Evolutionary conservation across 2,329 filamentous ascomycete genomes (phyloP), one percentile per base, ranked within the genome.

Genomic region (Trichoderma sp.): DNA sequence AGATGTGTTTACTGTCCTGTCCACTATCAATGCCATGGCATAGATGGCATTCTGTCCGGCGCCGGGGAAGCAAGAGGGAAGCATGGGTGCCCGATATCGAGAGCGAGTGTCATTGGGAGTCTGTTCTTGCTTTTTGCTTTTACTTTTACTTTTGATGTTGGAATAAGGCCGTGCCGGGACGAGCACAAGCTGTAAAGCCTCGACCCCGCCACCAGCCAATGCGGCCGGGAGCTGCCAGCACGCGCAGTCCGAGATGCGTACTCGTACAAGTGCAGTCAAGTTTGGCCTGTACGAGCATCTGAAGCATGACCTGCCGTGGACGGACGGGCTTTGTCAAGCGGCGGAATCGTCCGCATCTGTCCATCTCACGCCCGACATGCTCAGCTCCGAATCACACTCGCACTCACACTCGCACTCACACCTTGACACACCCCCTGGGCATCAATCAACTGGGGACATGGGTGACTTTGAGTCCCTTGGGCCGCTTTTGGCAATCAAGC

Each of bases 401-500:
- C 15, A n/a, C 17, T 15, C 36, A 2, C 36, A 17, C 39, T 47
- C 26, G n/a, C n/a, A 26, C 26, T 17, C 43, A 9, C 43, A 20
- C 43, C 34, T 50, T 50, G n/a, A 63, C 61, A 63, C 34, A 17
- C 63, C 63, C 63, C 47, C 63, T 55, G 64, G 64, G 64, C 64
- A 67, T 57, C 64, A 67, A 66, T 50, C 39, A 66, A 50, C 28
- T 34, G n/a, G 12, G 3, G 47, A 43, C 30, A 36, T 47, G 30
- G 62, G 62, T 12, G 64, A 55, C 12, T 11, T 39, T 23, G 12
- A 17, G 55, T 57, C 47, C 66, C 23, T 59, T 68, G 66, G 55
- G 55, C 66, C 66, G 66, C 66, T 43, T 68, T 68, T 59, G 66
- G 66, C 36, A 68, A 61, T 50, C n/a, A 32, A 47, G 66, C 57